Percentiles rank a stretch among this genome's conserved stretches.
Conservation (phyloP, 1,139 yeast genomes). For the Yamadazyma trypodendri region DNA sequence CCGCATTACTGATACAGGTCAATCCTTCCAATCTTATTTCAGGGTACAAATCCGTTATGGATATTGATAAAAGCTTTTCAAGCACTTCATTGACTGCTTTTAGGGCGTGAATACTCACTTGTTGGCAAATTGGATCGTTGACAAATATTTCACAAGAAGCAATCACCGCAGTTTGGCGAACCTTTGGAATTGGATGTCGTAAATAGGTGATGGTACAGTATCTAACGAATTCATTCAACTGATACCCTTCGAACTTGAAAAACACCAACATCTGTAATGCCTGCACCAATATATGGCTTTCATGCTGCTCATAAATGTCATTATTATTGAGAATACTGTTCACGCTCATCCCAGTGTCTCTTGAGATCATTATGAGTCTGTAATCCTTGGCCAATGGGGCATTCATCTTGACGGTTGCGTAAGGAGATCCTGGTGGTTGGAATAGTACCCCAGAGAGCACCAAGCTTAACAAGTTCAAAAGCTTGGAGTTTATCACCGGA, state of each 20-base stretch:
- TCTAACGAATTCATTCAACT: slow-evolving; percentile 83
- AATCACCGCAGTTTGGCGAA: slow-evolving; percentile 80
- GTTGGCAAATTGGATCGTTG: slow-evolving; percentile 81
- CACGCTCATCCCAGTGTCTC: slow-evolving; percentile 55
- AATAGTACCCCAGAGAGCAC: slow-evolving; percentile 83
- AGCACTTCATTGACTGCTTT: slow-evolving; percentile 83
- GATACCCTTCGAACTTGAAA: slow-evolving; percentile 73
- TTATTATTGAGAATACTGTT: slow-evolving; percentile 37
- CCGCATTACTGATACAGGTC: slow-evolving; percentile 58
- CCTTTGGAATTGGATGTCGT: slow-evolving; percentile 75
- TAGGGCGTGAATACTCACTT: slow-evolving; percentile 80
- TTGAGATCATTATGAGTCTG: slow-evolving; percentile 67
- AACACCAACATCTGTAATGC: slow-evolving; percentile 72
- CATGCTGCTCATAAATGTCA: slow-evolving; percentile 44
- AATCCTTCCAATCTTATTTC: slow-evolving; percentile 83
- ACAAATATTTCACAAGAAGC: slow-evolving; percentile 80
- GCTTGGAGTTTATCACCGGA: slow-evolving; percentile 65
- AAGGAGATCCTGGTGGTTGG: slow-evolving; percentile 88
- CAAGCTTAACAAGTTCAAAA: slow-evolving; percentile 69
- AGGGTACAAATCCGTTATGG: slow-evolving; percentile 86
- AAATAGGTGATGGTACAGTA: slow-evolving; percentile 78
- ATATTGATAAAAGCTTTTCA: slow-evolving; percentile 73
- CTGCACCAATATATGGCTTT: slow-evolving; percentile 56
- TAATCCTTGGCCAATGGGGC: slow-evolving; percentile 71
- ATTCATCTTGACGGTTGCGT: slow-evolving; percentile 61